These are phyloP conservation scores for Mortierella sp. DNA, from an alignment of 371 early-diverging fungal genomes.

Conservation along the genomic window DNA sequence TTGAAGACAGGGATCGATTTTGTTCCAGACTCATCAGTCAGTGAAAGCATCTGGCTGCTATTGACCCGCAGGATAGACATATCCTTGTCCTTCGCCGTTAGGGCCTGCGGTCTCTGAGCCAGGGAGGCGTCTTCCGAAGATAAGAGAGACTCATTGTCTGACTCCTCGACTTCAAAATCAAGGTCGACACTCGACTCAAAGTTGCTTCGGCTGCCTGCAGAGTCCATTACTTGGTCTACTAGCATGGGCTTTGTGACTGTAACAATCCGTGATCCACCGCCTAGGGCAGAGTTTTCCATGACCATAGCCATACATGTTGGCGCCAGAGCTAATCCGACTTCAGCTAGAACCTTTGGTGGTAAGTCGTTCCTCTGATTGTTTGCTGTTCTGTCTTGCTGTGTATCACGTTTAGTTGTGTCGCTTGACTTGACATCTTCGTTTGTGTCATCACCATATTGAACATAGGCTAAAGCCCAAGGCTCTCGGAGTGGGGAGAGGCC, in stretches of 20 bases:
- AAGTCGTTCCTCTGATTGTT: too few species aligned
- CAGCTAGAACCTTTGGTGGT: background rate
- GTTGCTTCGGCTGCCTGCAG: constrained; percentile 16
- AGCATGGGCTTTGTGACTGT: constrained; percentile 53
- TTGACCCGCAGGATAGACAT: constrained; percentile 43
- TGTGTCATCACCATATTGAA: constrained; percentile 24
- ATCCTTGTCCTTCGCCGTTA: constrained; percentile 24
- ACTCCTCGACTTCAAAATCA: constrained; percentile 34
- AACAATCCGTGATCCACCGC: constrained; percentile 35
- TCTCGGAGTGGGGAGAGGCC: constrained; percentile 31
- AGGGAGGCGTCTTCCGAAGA: constrained; percentile 37
- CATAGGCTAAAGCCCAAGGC: constrained; percentile 53
- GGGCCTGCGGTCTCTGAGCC: background rate
- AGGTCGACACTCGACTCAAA: constrained; percentile 15
- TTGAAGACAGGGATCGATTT: constrained; percentile 9
- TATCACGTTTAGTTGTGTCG: background rate
- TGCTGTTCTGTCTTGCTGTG: background rate
- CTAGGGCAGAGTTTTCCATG: constrained; percentile 32
- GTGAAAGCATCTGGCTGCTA: constrained; percentile 48
- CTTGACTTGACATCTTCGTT: background rate
- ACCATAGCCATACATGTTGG: constrained; percentile 56
- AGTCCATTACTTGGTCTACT: constrained; percentile 55
- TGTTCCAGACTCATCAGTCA: constrained; percentile 29
- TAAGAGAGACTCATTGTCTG: constrained; percentile 42
- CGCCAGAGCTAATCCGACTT: constrained; percentile 37